Conservation (phyloP, 2,329 filamentous ascomycete genomes). For the Graphilbum ipis-grandicollis region DNA sequence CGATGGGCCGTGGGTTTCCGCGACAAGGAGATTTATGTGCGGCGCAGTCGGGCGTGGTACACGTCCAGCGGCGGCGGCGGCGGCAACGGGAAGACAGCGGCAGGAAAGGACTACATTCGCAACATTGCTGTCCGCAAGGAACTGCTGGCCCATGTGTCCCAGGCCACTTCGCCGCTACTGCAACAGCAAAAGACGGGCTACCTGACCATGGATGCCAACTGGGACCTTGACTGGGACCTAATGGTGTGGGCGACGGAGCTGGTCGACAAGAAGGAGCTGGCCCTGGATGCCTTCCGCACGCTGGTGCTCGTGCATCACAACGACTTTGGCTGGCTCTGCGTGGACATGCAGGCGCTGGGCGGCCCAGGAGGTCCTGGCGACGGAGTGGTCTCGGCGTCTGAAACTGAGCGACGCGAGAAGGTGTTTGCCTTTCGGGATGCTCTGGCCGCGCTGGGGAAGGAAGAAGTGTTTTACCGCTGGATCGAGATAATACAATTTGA, state of each 20-base stretch:
- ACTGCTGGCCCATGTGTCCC: conserved; percentile 43
- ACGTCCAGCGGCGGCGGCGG: background rate
- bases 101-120: conserved; percentile 26
- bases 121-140: conserved; percentile 32
- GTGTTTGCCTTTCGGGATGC: conserved; percentile 68
- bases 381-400: conserved; percentile 9
- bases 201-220: conserved; percentile 66
- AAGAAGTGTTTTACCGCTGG: conserved; percentile 81
- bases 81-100: background rate
- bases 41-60: conserved; percentile 61
- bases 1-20: conserved; percentile 58
- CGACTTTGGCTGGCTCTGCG: conserved; percentile 53
- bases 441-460: conserved; percentile 61
- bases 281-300: conserved; percentile 51
- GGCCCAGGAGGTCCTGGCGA: too few relatives aligned
- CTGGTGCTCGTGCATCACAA: conserved; percentile 53
- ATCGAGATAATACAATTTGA: conserved; percentile 86
- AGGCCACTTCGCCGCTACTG: conserved; percentile 50
- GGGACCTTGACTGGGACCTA: conserved; percentile 70
- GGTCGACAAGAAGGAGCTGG: conserved; percentile 42
- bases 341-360: too few relatives aligned
- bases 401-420: conserved; percentile 52
- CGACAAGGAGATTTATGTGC: conserved; percentile 65
- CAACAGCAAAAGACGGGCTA: conserved; percentile 72
- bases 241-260: conserved; percentile 62